These are phyloP conservation scores for Clausena lansium DNA, from an alignment of 345 rosid genomes.

Conservation along the genomic window DNA sequence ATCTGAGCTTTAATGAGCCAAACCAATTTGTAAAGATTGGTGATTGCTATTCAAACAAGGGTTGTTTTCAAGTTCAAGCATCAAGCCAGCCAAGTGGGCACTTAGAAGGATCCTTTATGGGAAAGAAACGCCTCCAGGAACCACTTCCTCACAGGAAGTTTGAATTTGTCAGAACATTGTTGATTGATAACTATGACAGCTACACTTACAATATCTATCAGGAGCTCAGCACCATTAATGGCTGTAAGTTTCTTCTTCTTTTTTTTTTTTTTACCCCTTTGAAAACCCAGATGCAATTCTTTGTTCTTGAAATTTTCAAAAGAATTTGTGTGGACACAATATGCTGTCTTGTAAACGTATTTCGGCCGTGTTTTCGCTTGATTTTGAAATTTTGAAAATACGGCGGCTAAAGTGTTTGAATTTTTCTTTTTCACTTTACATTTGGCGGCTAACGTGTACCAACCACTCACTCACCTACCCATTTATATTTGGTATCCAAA, in stretches of 20 bases:
- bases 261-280: background rate
- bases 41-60: slow-evolving; percentile 23
- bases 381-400: too few species aligned
- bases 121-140: slow-evolving; percentile 39
- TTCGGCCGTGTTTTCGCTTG: too few species aligned
- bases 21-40: slow-evolving; percentile 34
- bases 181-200: slow-evolving; percentile 94
- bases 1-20: slow-evolving; percentile 14
- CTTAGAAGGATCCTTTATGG: slow-evolving; percentile 51
- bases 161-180: slow-evolving; percentile 74
- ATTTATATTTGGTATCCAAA: too few species aligned
- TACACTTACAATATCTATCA: slow-evolving; percentile 91
- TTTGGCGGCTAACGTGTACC: too few species aligned
- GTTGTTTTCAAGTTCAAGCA: slow-evolving; percentile 22
- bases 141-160: slow-evolving; percentile 34
- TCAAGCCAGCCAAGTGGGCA: slow-evolving; percentile 43
- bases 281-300: background rate
- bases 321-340: too few species aligned
- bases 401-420: too few species aligned
- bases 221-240: slow-evolving; percentile 79
- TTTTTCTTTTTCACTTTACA: too few species aligned
- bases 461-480: too few species aligned
- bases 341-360: too few species aligned
- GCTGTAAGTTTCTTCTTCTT: slow-evolving; percentile 41
- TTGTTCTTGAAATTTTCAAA: too few species aligned